Percentiles rank a stretch among this genome's conserved stretches.
Conservation (phyloP, 2,329 filamentous ascomycete species). For the Clonostachys byssicola region DNA sequence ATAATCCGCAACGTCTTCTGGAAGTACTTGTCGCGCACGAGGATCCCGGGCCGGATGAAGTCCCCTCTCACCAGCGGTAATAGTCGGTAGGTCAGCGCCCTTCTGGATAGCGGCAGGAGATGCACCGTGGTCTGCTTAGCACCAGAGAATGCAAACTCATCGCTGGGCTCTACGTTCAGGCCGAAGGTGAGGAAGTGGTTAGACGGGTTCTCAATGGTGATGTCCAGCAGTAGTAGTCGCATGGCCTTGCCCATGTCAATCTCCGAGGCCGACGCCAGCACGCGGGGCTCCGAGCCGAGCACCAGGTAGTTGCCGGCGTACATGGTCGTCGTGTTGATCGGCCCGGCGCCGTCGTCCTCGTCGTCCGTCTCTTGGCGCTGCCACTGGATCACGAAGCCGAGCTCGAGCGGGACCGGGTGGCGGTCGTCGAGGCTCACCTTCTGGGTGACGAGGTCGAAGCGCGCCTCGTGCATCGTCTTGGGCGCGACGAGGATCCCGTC, state of each 20-base stretch:
- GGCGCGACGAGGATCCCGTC: constrained; percentile 51
- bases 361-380: constrained; percentile 37
- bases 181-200: constrained; percentile 94
- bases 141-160: constrained; percentile 90
- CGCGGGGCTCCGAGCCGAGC: constrained; percentile 80
- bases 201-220: constrained; percentile 88
- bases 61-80: constrained; percentile 60
- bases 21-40: constrained; percentile 87
- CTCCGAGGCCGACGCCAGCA: constrained; percentile 59
- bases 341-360: constrained; percentile 14
- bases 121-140: constrained; percentile 77
- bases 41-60: constrained; percentile 70
- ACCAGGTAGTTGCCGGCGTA: constrained; percentile 77
- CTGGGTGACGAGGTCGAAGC: constrained; percentile 70
- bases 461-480: constrained; percentile 65
- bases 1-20: constrained; percentile 83
- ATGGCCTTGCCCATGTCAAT: constrained; percentile 20
- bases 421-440: constrained; percentile 81
- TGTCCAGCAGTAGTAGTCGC: constrained; percentile 38
- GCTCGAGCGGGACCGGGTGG: constrained; percentile 67
- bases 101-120: constrained; percentile 75
- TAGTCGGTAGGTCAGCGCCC: constrained; percentile 69
- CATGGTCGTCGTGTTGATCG: constrained; percentile 61
- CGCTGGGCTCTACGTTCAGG: constrained; percentile 84
- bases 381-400: constrained; percentile 76